These are phyloP conservation scores for Alternaria ethzedia DNA, from an alignment of 2,329 filamentous ascomycete species.

Conservation along the genomic window DNA sequence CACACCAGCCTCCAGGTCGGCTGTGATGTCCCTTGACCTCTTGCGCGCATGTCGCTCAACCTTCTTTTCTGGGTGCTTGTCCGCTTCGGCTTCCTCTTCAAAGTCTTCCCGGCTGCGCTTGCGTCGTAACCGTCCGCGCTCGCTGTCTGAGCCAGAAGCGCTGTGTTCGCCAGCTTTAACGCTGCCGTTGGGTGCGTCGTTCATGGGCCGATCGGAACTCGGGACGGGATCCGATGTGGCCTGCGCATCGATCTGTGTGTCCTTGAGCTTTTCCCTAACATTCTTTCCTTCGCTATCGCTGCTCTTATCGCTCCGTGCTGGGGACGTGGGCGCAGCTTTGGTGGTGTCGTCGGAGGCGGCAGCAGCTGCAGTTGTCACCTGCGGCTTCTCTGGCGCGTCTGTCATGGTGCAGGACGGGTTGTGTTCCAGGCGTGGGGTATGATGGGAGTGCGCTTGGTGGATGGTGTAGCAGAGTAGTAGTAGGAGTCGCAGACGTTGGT, in stretches of 20 bases:
- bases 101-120: constrained; percentile 57
- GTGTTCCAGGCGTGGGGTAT: constrained; percentile 7
- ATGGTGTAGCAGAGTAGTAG: not conserved
- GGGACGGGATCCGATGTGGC: constrained; percentile 24
- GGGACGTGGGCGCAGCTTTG: constrained; percentile 30
- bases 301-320: constrained; percentile 49
- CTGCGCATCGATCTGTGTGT: constrained; percentile 63
- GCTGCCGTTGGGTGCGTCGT: constrained; percentile 33
- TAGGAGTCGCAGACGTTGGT: not conserved
- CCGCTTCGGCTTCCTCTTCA: constrained; percentile 44
- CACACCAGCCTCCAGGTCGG: constrained; percentile 24
- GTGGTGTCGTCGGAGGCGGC: constrained; percentile 14
- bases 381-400: constrained; percentile 32
- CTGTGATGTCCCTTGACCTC: constrained; percentile 54
- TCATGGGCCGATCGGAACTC: constrained; percentile 29
- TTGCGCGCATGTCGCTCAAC: constrained; percentile 53
- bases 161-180: constrained; percentile 29
- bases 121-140: constrained; percentile 48
- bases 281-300: constrained; percentile 61
- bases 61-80: constrained; percentile 42
- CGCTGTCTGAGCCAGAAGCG: constrained; percentile 45
- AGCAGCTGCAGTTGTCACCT: constrained; percentile 12
- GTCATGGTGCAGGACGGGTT: constrained; percentile 25
- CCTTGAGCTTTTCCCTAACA: constrained; percentile 66
- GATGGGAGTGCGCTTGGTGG: constrained; percentile 6